A percentile compares a stretch with the other conserved stretches of the same genome.
phyloP scores from a whole-genome alignment of 2,329 filamentous ascomycete genomes.

The Arthrinium puccinioides region DNA sequence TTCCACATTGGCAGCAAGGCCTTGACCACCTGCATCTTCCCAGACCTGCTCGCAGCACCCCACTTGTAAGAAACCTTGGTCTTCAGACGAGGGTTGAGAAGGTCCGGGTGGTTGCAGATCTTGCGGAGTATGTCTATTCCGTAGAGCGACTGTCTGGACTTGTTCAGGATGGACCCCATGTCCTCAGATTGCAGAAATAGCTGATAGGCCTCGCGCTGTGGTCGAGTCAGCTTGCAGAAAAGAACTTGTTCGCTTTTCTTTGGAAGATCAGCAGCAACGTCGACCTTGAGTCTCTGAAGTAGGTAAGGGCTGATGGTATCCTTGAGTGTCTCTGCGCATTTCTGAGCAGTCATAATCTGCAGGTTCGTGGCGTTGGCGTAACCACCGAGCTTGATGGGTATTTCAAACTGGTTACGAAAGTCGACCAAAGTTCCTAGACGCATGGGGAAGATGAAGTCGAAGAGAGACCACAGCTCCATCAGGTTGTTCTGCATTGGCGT shows the following conservation, averaged over 20 bases:
- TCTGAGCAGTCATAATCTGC: constrained; percentile 88
- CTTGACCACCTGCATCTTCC: constrained; percentile 94
- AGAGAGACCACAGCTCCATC: constrained; percentile 90
- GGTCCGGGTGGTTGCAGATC: constrained; percentile 95
- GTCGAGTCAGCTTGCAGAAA: constrained; percentile 82
- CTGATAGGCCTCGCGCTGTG: constrained; percentile 75
- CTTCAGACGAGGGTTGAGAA: constrained; percentile 56
- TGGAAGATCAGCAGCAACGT: constrained; percentile 87
- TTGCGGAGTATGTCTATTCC: constrained; percentile 91
- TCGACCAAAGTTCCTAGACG: constrained; percentile 84
- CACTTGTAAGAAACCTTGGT: constrained; percentile 63
- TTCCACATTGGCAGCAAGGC: constrained; percentile 84
- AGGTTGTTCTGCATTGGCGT: constrained; percentile 98
- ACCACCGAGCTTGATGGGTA: constrained; percentile 86
- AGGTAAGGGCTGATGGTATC: constrained; percentile 91
- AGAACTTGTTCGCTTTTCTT: constrained; percentile 95
- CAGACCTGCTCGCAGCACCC: constrained; percentile 71
- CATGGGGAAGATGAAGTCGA: constrained; percentile 98
- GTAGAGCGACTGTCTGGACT: constrained; percentile 71
- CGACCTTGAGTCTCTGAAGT: constrained; percentile 83
- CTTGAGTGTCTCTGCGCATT: constrained; percentile 88
- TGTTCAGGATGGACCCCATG: constrained; percentile 72
- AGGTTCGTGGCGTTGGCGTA: constrained; percentile 94
- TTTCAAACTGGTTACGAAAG: constrained; percentile 86
- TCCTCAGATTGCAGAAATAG: constrained; percentile 76